Evolutionary conservation across 768 basidiomycete genomes (phyloP).

Genomic region (Hygrophorus pudorinus): DNA sequence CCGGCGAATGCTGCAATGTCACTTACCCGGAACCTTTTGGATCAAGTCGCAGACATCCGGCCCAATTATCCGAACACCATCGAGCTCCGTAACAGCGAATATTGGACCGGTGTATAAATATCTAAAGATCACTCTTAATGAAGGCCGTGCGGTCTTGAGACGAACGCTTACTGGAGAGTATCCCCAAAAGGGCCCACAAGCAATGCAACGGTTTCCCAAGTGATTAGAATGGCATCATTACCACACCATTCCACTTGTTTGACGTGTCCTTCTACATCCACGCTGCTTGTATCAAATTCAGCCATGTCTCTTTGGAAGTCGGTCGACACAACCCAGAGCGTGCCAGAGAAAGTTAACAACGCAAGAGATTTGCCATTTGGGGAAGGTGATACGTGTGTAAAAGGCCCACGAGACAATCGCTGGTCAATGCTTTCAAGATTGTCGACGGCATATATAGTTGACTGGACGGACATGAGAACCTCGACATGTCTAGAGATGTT

Average conservation of each 20-base stretch:
- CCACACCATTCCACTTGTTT: conserved; percentile 90
- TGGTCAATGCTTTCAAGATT: conserved; percentile 86
- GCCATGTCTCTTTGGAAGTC: conserved; percentile 87
- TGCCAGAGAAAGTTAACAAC: conserved; percentile 59
- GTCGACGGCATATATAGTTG: conserved; percentile 78
- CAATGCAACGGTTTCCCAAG: conserved; percentile 68
- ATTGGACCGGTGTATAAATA: conserved; percentile 71
- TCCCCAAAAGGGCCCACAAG: conserved; percentile 93
- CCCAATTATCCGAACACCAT: conserved; percentile 80
- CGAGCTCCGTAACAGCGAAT: conserved; percentile 76
- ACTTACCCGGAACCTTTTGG: conserved; percentile 85
- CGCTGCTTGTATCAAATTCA: conserved; percentile 66
- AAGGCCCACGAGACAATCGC: conserved; percentile 80
- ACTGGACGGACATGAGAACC: conserved; percentile 72
- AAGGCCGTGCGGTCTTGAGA: neutral
- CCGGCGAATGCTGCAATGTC: neutral
- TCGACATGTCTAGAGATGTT: conserved; percentile 87
- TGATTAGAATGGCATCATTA: conserved; percentile 84
- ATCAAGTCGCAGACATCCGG: conserved; percentile 79
- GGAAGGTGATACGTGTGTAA: conserved; percentile 77
- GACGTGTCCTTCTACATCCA: conserved; percentile 46
- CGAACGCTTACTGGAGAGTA: conserved; percentile 56
- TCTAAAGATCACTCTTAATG: conserved; percentile 28
- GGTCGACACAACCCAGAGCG: conserved; percentile 89
- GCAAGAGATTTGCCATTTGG: conserved; percentile 93